phyloP scores from a whole-genome alignment of 2,329 filamentous ascomycete genomes.

The Neonectria punicea region DNA sequence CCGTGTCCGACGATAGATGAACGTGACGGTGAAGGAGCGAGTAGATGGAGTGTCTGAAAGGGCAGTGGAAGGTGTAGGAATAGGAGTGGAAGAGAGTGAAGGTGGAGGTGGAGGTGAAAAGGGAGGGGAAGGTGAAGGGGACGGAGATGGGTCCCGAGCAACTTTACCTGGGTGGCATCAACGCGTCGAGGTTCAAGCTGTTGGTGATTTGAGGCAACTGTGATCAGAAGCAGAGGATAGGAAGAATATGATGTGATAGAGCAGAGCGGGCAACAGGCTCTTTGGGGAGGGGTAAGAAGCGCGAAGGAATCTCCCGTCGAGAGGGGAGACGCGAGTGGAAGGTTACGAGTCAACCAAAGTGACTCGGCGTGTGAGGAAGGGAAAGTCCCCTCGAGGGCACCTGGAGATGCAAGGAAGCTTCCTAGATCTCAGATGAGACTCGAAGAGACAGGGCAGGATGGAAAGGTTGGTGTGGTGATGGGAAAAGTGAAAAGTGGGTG shows the following conservation, averaged over 20 bases:
- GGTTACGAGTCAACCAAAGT: neutral
- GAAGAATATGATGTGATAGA: neutral
- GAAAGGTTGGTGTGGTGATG: neutral
- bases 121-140: neutral
- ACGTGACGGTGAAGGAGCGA: neutral
- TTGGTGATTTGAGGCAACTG: neutral
- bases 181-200: neutral
- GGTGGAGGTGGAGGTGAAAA: no score
- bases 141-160: neutral
- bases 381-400: neutral
- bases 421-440: conserved; percentile 2
- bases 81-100: neutral
- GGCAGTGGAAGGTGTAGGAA: neutral
- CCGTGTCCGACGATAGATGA: neutral
- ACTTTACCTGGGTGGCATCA: neutral
- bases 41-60: neutral
- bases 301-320: neutral
- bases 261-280: neutral
- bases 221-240: neutral
- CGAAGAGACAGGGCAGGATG: neutral
- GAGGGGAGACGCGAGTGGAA: neutral
- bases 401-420: neutral
- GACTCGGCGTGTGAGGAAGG: neutral
- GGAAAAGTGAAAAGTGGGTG: neutral
- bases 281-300: neutral